These are phyloP conservation scores for Sanghuangporus sanghuang DNA, from an alignment of 1,284 basidiomycete species.

Conservation along the genomic window DNA sequence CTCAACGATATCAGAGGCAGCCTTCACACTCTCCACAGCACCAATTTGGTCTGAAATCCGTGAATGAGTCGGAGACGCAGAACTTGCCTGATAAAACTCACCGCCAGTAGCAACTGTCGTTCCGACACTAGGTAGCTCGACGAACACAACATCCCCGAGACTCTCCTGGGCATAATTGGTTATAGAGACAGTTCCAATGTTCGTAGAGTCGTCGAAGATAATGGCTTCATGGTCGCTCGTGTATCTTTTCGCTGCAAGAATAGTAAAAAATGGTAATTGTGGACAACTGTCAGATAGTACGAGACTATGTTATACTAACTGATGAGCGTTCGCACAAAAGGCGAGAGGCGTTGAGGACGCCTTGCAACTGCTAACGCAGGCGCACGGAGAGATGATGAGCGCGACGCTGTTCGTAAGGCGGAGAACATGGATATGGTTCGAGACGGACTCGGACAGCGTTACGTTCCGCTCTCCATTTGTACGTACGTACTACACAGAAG, in stretches of 20 bases:
- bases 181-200: conserved; percentile 82
- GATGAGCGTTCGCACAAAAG: conserved; percentile 31
- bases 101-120: conserved; percentile 73
- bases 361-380: neutral
- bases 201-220: conserved; percentile 73
- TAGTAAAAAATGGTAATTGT: neutral
- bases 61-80: neutral
- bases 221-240: conserved; percentile 92
- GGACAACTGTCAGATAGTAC: neutral
- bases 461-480: neutral
- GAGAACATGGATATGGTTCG: conserved; percentile 12
- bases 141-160: conserved; percentile 96
- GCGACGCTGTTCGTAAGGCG: conserved; percentile 10
- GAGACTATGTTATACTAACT: conserved; percentile 27
- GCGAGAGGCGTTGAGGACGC: conserved; percentile 5
- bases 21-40: conserved; percentile 97
- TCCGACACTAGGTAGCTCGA: conserved; percentile 82
- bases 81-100: conserved; percentile 28
- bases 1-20: conserved; percentile 89
- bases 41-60: conserved; percentile 76
- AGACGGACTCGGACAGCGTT: conserved; percentile 4
- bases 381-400: conserved; percentile 4
- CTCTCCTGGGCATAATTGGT: conserved; percentile 92
- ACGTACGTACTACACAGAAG: neutral
- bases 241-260: conserved; percentile 67